A percentile compares a stretch with the other conserved stretches of the same genome.
phyloP scores from a whole-genome alignment of 768 basidiomycete species.

The Naganishia vaughanmartiniae region DNA sequence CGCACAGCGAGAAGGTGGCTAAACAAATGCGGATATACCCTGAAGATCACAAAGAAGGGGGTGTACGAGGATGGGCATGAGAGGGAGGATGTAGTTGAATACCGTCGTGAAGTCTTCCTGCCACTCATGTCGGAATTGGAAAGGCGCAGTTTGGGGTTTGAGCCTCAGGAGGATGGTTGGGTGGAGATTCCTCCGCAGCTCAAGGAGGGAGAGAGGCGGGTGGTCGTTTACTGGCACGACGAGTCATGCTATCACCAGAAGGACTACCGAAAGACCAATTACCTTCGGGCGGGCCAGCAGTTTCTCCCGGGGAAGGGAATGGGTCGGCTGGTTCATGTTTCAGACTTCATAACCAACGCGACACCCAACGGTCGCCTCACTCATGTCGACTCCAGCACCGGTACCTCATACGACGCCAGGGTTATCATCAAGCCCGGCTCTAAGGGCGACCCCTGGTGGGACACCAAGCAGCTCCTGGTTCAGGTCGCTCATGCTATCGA shows the following conservation, averaged over 20 bases:
- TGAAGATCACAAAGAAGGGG: conserved; percentile 1
- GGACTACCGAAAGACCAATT: neutral
- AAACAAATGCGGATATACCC: neutral
- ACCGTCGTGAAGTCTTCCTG: neutral
- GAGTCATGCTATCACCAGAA: conserved; percentile 6
- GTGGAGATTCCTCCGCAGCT: too few relatives aligned
- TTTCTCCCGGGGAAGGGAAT: neutral
- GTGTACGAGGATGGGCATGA: conserved; percentile 9
- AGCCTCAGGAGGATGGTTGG: neutral
- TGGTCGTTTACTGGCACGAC: conserved; percentile 3
- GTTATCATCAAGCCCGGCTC: conserved; percentile 1
- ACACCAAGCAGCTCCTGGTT: neutral
- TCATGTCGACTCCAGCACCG: neutral
- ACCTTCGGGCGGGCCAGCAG: neutral
- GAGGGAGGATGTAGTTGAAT: conserved; percentile 3
- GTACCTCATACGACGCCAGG: neutral
- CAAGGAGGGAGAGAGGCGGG: neutral
- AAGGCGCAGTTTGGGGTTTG: neutral
- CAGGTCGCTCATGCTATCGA: neutral
- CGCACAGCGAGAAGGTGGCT: conserved; percentile 6
- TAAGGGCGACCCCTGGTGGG: conserved; percentile 5
- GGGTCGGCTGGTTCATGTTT: conserved; percentile 8
- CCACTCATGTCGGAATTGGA: neutral
- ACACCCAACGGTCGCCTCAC: neutral
- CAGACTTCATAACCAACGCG: conserved; percentile 6